Evolutionary conservation across 2,329 filamentous ascomycete species (phyloP).

Genomic region (Aurifilum marmelostoma): DNA sequence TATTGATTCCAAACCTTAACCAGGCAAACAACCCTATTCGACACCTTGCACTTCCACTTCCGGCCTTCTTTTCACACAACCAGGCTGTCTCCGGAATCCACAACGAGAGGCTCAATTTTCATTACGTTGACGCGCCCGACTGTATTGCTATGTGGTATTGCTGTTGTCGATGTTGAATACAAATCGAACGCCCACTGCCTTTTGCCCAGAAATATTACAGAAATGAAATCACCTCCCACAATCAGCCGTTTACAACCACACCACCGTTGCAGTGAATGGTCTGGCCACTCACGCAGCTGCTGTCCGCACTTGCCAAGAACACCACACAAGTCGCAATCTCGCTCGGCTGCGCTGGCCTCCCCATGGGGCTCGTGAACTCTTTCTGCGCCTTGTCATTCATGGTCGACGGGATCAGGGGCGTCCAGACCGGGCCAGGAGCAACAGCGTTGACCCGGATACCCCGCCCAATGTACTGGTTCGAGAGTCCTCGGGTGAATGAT

Average conservation of each 20-base stretch:
- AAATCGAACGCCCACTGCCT: not conserved
- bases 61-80: not conserved
- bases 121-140: not conserved
- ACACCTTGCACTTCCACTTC: not conserved
- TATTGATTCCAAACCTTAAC: not conserved
- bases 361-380: conserved; percentile 74
- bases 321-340: conserved; percentile 84
- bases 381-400: conserved; percentile 73
- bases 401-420: conserved; percentile 72
- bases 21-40: not conserved
- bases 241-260: conserved; percentile 51
- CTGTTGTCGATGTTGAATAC: not conserved
- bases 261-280: conserved; percentile 59
- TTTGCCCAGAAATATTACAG: not conserved
- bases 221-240: not conserved
- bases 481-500: conserved; percentile 76
- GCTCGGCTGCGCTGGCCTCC: conserved; percentile 75
- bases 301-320: conserved; percentile 76
- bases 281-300: conserved; percentile 75
- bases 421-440: conserved; percentile 80
- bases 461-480: conserved; percentile 72
- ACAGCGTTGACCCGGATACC: conserved; percentile 79
- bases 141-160: not conserved
- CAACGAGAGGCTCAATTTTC: not conserved
- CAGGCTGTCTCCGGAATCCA: not conserved